Evolutionary conservation across 1,284 basidiomycete species (phyloP), one percentile per base, ranked within the genome.

Genomic region (Anthracocystis setariae): DNA sequence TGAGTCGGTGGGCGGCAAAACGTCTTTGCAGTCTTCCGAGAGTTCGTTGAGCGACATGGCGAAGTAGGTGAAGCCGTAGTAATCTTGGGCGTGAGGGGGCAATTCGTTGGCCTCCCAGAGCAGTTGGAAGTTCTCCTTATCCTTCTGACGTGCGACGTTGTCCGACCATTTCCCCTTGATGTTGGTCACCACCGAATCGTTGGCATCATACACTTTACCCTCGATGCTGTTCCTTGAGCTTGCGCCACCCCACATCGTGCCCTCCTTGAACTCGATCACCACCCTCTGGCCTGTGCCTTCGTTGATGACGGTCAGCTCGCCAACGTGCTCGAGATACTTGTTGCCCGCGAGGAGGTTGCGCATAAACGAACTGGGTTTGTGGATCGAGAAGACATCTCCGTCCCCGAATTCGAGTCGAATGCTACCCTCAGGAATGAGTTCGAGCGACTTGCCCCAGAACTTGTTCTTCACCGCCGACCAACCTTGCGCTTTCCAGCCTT

Each of bases 1-100:
- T 8, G 93, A 93, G 81, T 96, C 94, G 0, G 93, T 94, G 0
- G 89, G 88, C 1, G 93, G 91, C 7, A 95, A 44, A 63, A 87
- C 87, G 5, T 86, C 88, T 57, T 88, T 85, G 18, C 93, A 83
- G 77, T 92, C 90, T 2, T 74, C 66, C 1, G 68, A 74, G 17
- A 82, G 49, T 48, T 82, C 75, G 63, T 82, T 82, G 50, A 82
- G 73, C 38, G 73, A 74, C 58, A 82, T 76, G 69, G 80, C 81
- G 60, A 82, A 82, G 63, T 78, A 76, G 27, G 81, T 82, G 54
- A 82, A 82, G 8, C 81, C 81, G 51, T 82, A 82, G 55, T 82
- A 81, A 17, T 76, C 67, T 33, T 76, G 61, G 18, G 80, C 69
- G 33, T 77, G 53, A 1, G 71, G 66, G 0, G 81, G 81, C 71